Evolutionary conservation across 2,329 filamentous ascomycete genomes (phyloP).

Genomic region (Microascus cirrosus): DNA sequence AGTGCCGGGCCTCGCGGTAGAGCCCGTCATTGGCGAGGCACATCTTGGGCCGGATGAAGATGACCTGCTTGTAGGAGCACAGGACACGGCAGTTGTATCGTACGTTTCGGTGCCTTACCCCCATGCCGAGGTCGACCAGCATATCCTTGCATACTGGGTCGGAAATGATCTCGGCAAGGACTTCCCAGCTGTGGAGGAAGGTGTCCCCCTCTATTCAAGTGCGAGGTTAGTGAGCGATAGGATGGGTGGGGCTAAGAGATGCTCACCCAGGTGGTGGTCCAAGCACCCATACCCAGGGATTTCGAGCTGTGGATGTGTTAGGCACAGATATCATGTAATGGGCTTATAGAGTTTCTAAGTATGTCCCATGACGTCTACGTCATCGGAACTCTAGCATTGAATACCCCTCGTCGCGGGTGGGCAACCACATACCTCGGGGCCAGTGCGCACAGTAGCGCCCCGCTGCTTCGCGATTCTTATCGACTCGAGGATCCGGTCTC

Average conservation of each 20-base stretch:
- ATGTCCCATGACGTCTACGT: neutral
- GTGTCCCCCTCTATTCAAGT: constrained; percentile 13
- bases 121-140: constrained; percentile 21
- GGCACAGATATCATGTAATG: neutral
- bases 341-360: neutral
- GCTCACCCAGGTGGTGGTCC: constrained; percentile 19
- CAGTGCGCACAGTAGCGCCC: constrained; percentile 51
- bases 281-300: constrained; percentile 21
- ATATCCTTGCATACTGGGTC: constrained; percentile 17
- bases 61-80: constrained; percentile 16
- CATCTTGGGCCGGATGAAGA: constrained; percentile 13
- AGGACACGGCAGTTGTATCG: constrained; percentile 25
- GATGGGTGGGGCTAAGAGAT: neutral
- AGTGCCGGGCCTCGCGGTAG: constrained; percentile 26
- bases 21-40: constrained; percentile 23
- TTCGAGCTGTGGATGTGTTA: constrained; percentile 15
- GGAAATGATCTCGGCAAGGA: constrained; percentile 18
- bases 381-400: neutral
- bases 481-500: constrained; percentile 50
- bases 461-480: constrained; percentile 47
- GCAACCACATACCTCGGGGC: constrained; percentile 27
- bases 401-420: neutral
- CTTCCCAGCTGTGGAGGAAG: constrained; percentile 19
- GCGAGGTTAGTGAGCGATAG: neutral
- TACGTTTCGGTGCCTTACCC: constrained; percentile 19